These are phyloP conservation scores for Pseudonectria buxi DNA, from an alignment of 2,329 filamentous ascomycete species.

Conservation along the genomic window DNA sequence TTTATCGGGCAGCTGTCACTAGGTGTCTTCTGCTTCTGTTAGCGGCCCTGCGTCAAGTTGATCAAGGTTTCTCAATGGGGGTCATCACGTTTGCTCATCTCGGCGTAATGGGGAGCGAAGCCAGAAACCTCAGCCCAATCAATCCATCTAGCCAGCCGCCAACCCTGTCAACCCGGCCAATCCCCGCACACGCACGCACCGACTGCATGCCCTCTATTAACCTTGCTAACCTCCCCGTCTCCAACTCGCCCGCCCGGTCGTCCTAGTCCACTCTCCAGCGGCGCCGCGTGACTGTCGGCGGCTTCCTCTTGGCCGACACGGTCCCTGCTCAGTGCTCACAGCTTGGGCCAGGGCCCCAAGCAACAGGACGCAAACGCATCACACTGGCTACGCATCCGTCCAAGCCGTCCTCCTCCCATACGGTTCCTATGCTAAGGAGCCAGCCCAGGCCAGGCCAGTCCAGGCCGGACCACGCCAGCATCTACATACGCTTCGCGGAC, in stretches of 20 bases:
- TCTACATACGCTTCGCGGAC: constrained; percentile 14
- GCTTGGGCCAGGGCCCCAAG: no score
- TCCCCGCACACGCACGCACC: no score
- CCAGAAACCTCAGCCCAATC: constrained; percentile 16
- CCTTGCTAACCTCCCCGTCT: constrained; percentile 3
- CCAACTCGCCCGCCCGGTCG: constrained; percentile 9
- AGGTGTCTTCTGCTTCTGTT: no score
- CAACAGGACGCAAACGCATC: no score
- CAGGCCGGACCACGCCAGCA: no score
- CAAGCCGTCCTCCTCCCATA: no score
- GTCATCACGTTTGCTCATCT: constrained; percentile 2
- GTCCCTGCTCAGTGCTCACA: background rate
- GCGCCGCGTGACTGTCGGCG: constrained; percentile 13
- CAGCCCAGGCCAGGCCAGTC: no score
- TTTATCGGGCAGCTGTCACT: background rate
- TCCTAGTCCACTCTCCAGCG: constrained; percentile 4
- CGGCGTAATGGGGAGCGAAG: constrained; percentile 22
- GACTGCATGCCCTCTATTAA: background rate
- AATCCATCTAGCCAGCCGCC: background rate
- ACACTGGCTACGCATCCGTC: no score
- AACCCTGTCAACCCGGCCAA: background rate
- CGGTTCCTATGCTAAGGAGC: no score
- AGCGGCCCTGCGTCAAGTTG: no score
- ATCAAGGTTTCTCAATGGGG: no score
- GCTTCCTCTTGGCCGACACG: constrained; percentile 17